phyloP scores from a whole-genome alignment of 2,329 filamentous ascomycete genomes.

The Huntiella bhutanensis region DNA sequence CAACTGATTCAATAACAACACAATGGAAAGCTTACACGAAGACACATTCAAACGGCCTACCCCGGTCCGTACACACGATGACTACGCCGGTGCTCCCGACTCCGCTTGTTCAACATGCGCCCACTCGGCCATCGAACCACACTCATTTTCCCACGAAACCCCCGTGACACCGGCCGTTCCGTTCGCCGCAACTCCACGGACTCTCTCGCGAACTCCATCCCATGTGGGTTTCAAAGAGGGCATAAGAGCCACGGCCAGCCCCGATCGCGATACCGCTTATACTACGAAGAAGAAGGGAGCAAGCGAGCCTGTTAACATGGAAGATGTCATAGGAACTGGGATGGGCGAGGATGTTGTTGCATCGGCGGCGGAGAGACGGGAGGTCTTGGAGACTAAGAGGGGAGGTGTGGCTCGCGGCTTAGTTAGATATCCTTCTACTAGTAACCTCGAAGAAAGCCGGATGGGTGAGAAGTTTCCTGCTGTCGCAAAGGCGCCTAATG shows the following conservation, averaged over 20 bases:
- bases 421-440: not conserved
- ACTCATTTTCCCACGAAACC: slow-evolving; percentile 2
- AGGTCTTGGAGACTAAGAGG: not conserved
- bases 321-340: not conserved
- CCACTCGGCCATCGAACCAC: slow-evolving; percentile 3
- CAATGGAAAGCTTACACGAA: slow-evolving; percentile 9
- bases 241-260: no score
- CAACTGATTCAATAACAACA: not conserved
- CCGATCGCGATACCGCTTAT: not conserved
- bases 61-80: slow-evolving; percentile 4
- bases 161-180: not conserved
- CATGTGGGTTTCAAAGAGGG: no score
- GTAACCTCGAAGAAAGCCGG: not conserved
- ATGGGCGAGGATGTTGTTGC: no score
- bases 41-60: slow-evolving; percentile 9
- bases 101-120: not conserved
- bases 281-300: not conserved
- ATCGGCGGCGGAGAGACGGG: no score
- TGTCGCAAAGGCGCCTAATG: not conserved
- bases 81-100: slow-evolving; percentile 2
- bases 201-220: not conserved
- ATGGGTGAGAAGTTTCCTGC: slow-evolving; percentile 1
- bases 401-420: not conserved
- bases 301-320: not conserved
- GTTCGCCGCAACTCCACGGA: not conserved